Evolutionary conservation across 2,329 filamentous ascomycete species (phyloP), one percentile per base, ranked within the genome.

Genomic region (Aspergillus felis): DNA sequence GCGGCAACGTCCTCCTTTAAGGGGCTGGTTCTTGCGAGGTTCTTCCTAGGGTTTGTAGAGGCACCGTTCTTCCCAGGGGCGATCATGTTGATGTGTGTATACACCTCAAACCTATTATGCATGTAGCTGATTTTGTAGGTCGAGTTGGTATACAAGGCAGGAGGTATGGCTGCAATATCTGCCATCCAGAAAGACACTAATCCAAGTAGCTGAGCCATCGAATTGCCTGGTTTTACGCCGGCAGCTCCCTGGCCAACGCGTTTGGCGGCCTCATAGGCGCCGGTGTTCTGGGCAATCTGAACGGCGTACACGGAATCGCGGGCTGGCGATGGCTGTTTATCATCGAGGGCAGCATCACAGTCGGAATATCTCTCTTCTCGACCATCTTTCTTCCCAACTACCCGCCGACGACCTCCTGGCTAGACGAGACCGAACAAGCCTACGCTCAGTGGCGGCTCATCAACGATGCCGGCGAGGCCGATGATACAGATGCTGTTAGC

Each of bases 71-170:
- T 87, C 14, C 86, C 86, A 0, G 86, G 86, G 44, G 83, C 84
- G 0, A 77, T 88, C 6, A 77, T 87, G 55, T 82, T 88, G 50
- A 79, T 88, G 50, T 68, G 52, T 50, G 59, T 53, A 3, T 12
- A 9, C 6, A 22, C 6, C 10, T 10, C 6, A 6, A 4, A 6
- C 1, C 20, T 24, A 5, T 2, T 27, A 25, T 6, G 10, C 3
- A 35, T 3, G 1, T 20, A 17, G 48, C 51, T 57, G 47, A 57
- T 2, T 20, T n/a, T 35, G 22, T 38, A 70, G 67, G 67, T 86
- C 84, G 2, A 86, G 87, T 68, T 88, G 85, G 84, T 89, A 89
- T 68, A 88, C 86, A 0, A 78, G 85, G 50, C 79, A 81, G 46
- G 83, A 85, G 70, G 65, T 67, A 56, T 28, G 10, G 20, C 14